Evolutionary conservation across 2,329 filamentous ascomycete genomes (phyloP).

Genomic region (Lasiodiplodia hormozganensis): DNA sequence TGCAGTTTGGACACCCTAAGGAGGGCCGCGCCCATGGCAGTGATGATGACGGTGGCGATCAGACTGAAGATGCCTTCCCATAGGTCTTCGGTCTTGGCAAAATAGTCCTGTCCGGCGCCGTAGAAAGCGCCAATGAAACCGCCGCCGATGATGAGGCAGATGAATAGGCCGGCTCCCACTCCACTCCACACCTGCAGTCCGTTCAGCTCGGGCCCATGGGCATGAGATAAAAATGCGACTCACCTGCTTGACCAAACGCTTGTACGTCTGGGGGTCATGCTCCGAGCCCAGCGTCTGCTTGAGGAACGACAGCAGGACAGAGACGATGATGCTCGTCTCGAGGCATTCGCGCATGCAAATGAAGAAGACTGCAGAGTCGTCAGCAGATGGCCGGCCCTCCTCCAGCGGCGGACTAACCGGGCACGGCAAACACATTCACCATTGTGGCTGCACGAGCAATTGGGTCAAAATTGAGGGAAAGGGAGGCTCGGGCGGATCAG

Average conservation of each 20-base stretch:
- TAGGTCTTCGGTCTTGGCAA: constrained; percentile 72
- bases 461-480: background rate
- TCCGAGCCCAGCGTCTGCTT: constrained; percentile 78
- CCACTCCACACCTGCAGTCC: constrained; percentile 70
- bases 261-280: constrained; percentile 68
- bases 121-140: constrained; percentile 77
- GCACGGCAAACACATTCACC: constrained; percentile 75
- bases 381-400: background rate
- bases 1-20: constrained; percentile 83
- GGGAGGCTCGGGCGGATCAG: constrained; percentile 12
- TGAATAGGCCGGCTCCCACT: constrained; percentile 65
- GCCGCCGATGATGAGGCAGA: constrained; percentile 70
- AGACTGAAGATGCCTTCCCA: constrained; percentile 84
- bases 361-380: constrained; percentile 71
- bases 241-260: constrained; percentile 70
- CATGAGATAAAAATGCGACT: constrained; percentile 25
- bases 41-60: constrained; percentile 80
- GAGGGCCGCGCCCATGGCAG: constrained; percentile 78
- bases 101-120: constrained; percentile 70
- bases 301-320: constrained; percentile 83
- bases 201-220: background rate
- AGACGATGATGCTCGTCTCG: constrained; percentile 84
- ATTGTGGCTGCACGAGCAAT: constrained; percentile 48
- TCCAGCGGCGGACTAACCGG: constrained; percentile 53
- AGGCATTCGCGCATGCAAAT: constrained; percentile 87